Evolutionary conservation across 2,329 filamentous ascomycete species (phyloP).

Genomic region (Ceratocystis papillata): DNA sequence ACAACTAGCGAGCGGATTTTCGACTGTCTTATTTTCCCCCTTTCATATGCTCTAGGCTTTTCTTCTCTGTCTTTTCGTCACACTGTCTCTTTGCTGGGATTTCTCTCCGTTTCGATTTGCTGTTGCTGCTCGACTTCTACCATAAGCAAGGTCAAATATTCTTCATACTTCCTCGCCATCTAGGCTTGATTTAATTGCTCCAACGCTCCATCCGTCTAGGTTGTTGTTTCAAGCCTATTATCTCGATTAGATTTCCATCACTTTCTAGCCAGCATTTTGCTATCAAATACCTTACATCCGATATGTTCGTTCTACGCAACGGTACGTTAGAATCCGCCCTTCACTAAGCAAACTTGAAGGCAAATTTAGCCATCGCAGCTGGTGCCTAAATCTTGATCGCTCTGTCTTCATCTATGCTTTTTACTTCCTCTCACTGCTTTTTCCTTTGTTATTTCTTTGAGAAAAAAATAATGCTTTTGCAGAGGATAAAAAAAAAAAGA

Average conservation of each 20-base stretch:
- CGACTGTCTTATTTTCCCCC: no score
- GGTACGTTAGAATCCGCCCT: conserved; percentile 32
- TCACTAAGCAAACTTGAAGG: conserved; percentile 21
- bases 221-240: neutral
- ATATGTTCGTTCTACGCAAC: conserved; percentile 38
- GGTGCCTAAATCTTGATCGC: no score
- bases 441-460: neutral
- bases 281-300: neutral
- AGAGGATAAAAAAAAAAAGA: conserved; percentile 1
- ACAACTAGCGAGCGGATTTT: neutral
- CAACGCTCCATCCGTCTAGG: neutral
- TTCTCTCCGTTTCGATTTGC: neutral
- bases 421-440: neutral
- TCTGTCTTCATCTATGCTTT: neutral
- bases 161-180: neutral
- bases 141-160: neutral
- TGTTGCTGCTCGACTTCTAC: neutral
- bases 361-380: neutral
- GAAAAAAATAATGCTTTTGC: neutral
- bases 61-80: neutral
- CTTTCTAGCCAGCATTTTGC: neutral
- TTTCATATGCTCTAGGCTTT: neutral
- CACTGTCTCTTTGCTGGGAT: neutral
- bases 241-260: neutral
- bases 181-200: neutral